Evolutionary conservation across 805 yeast genomes (phyloP).

Genomic region (Metschnikowia kofuensis): DNA sequence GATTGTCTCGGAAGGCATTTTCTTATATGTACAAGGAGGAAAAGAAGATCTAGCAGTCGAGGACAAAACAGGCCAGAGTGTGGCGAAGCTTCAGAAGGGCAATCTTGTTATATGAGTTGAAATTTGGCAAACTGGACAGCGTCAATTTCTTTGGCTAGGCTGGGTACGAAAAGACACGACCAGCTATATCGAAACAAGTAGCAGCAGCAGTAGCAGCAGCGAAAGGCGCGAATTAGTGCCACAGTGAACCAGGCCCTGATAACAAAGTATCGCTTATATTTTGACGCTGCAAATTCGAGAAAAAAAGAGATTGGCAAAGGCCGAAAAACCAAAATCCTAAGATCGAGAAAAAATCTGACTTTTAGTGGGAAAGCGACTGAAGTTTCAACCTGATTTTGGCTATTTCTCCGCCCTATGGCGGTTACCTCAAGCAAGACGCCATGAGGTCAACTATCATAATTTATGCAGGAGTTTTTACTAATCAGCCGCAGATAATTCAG

Average conservation of each 20-base stretch:
- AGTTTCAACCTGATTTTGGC: too few relatives aligned
- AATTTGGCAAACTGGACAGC: neutral
- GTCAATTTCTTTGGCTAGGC: slow-evolving; percentile 1
- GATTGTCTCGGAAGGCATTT: slow-evolving; percentile 38
- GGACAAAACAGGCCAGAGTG: neutral
- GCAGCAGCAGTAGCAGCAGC: too few relatives aligned
- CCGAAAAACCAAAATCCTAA: neutral
- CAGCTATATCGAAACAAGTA: neutral
- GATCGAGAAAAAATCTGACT: too few relatives aligned
- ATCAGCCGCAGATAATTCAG: too few relatives aligned
- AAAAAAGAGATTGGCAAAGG: neutral
- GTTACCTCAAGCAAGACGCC: too few relatives aligned
- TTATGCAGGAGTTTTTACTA: too few relatives aligned
- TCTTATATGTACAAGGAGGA: slow-evolving; percentile 16
- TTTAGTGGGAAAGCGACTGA: too few relatives aligned
- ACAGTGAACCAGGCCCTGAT: neutral
- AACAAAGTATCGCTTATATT: neutral
- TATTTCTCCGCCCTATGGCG: too few relatives aligned
- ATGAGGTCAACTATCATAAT: too few relatives aligned
- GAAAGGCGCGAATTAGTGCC: slow-evolving; percentile 1
- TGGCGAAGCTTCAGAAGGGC: neutral
- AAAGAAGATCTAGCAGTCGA: neutral
- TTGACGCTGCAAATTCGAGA: neutral
- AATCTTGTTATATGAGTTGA: neutral
- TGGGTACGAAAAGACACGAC: neutral